Base-by-base conservation (phyloP, 2,329 filamentous ascomycete genomes). In the Cordyceps fumosorosea region DNA sequence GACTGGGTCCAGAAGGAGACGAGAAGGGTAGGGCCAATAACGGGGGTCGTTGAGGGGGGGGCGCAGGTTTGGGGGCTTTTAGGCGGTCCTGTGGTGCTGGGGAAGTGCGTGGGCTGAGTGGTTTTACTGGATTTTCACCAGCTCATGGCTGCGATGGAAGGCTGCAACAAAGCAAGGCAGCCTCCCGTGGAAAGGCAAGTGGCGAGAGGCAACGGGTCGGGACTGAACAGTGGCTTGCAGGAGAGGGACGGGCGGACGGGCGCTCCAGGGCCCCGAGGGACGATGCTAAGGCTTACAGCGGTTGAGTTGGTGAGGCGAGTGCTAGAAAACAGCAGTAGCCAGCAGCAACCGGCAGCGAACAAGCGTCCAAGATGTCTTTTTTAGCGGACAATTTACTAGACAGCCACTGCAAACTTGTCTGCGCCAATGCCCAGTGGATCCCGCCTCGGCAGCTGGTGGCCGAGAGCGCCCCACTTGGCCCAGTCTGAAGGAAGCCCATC, bases 401-500 rank as follows among this genome's bases (percentile, higher is more conserved):
- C 32, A 42, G 52, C 42, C 54, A 56, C 42, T 56, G 54, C 18
- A 29, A 44, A 14, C 12, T 26, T 42, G 14, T 40, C 40, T 34
- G 40, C 8, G 3, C 37, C 42, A 44, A 44, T 44, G 16, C 40
- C 40, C 40, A 8, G 40, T 44, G 40, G 40, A 44, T n/a, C 40
- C 50, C 14, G 16, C 20, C n/a, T 60, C 58, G 58, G 58, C 58
- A 50, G 42, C 37, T 50, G 58, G 50, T 48, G 53, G 58, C 58
- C 58, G 58, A 55, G 57, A 40, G 47, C 47, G 51, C 14, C 34
- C 48, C 37, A 53, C 24, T 24, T 34, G 22, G 48, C 22, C 37
- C 37, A 14, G 37, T 62, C 55, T 48, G n/a, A 45, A 47, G 42
- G 24, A 22, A 37, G 55, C 42, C 53, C 53, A 29, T 44, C 37